phyloP scores from a whole-genome alignment of 768 basidiomycete genomes.

The Strobilomyces echinocephalus region DNA sequence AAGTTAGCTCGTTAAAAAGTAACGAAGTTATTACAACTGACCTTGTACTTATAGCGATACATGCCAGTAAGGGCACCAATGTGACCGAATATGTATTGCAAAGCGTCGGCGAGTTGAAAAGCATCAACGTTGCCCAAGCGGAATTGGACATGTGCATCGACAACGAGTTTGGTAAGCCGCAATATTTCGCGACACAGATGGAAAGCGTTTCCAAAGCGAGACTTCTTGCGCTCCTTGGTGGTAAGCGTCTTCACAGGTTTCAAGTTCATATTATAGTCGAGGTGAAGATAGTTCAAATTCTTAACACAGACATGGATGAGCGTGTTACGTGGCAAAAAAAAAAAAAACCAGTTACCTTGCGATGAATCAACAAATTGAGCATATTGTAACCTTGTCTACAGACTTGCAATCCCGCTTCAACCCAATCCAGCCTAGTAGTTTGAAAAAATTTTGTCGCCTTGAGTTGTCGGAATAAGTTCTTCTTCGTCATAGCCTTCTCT shows the following conservation, averaged over 20 bases:
- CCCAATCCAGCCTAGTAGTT: constrained; percentile 96
- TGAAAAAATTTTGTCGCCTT: constrained; percentile 99
- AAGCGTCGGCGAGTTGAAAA: constrained; percentile 96
- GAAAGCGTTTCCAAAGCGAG: constrained; percentile 99
- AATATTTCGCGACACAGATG: constrained; percentile 97
- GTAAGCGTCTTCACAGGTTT: constrained; percentile 97
- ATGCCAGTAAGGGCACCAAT: constrained; percentile 98
- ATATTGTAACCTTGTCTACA: constrained; percentile 99
- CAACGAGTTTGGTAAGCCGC: constrained; percentile 95
- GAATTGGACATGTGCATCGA: constrained; percentile 98
- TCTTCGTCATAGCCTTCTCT: constrained; percentile 97
- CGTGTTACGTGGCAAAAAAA: background rate
- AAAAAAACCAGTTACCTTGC: constrained; percentile 59
- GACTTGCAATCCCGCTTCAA: constrained; percentile 97
- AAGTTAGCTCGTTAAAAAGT: constrained; percentile 4
- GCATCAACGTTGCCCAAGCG: constrained; percentile 98
- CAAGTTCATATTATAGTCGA: constrained; percentile 98
- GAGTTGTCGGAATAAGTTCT: constrained; percentile 90
- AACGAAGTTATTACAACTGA: constrained; percentile 26
- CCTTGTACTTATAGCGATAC: constrained; percentile 99
- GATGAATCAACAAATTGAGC: constrained; percentile 97
- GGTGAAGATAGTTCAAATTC: constrained; percentile 90
- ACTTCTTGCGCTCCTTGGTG: constrained; percentile 99
- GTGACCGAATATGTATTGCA: constrained; percentile 97
- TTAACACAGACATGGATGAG: constrained; percentile 22